phyloP scores from a whole-genome alignment of 176 grass and related monocot species.

The Aegilops speltoides region DNA sequence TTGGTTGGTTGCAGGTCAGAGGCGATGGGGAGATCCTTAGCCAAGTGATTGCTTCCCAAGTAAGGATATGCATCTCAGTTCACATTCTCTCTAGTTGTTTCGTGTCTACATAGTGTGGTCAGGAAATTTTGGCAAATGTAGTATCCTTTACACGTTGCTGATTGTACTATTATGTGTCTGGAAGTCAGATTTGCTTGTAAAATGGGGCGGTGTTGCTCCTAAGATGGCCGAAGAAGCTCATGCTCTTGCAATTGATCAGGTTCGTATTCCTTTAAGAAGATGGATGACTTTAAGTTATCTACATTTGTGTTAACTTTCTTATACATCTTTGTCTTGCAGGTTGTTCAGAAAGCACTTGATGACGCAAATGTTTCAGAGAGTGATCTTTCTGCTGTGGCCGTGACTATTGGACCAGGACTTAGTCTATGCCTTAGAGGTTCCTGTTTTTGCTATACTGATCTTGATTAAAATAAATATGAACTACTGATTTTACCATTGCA shows the following conservation, averaged over 20 bases:
- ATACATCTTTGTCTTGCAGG: constrained; percentile 43
- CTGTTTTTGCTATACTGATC: not conserved
- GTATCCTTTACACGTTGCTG: not conserved
- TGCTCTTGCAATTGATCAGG: constrained; percentile 78
- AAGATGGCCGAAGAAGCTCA: constrained; percentile 98
- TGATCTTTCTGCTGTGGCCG: constrained; percentile 84
- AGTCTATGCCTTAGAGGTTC: constrained; percentile 92
- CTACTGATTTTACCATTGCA: not conserved
- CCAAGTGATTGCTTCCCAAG: constrained; percentile 87
- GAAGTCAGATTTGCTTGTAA: constrained; percentile 88
- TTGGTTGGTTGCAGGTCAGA: constrained; percentile 62
- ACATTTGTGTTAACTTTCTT: not conserved
- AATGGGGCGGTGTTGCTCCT: constrained; percentile 81
- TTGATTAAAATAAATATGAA: not conserved
- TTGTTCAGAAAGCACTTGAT: constrained; percentile 81
- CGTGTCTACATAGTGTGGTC: not conserved
- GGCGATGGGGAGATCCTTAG: constrained; percentile 83
- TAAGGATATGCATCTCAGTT: constrained; percentile 18
- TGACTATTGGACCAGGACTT: constrained; percentile 92
- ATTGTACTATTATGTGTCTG: not conserved
- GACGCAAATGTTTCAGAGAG: constrained; percentile 66
- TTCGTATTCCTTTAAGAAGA: constrained; percentile 27
- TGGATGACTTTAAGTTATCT: not conserved
- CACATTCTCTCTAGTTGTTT: not conserved
- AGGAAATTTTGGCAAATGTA: not conserved